Evolutionary conservation across 139 green algal species (phyloP).

Genomic region (Yamagishiella unicocca): DNA sequence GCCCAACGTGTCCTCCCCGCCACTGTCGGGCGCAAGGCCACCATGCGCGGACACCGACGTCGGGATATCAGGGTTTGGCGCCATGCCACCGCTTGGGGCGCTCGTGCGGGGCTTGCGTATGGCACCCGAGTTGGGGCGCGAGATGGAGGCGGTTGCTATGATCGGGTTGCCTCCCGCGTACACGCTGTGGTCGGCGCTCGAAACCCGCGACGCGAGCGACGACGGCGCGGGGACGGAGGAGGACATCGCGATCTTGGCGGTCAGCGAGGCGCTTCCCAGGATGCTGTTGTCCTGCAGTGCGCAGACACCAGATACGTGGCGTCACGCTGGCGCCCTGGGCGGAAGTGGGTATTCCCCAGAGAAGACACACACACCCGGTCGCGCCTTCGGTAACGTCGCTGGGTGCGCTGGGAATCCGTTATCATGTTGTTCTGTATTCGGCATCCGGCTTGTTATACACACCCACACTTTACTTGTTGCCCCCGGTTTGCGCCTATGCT

Average conservation of each 20-base stretch:
- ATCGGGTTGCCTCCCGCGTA: not conserved
- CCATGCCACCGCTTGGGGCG: constrained; percentile 1
- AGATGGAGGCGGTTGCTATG: not conserved
- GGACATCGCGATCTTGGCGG: not conserved
- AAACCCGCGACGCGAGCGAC: not conserved
- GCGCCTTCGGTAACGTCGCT: too few species aligned
- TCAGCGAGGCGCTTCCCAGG: not conserved
- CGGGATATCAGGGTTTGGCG: too few species aligned
- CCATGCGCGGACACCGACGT: too few species aligned
- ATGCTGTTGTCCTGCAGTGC: constrained; percentile 23
- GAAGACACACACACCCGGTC: too few species aligned
- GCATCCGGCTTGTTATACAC: too few species aligned
- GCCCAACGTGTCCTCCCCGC: too few species aligned
- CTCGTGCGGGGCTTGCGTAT: not conserved
- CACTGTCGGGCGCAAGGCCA: too few species aligned
- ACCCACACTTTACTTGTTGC: too few species aligned
- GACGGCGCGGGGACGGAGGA: not conserved
- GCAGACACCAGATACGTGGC: not conserved
- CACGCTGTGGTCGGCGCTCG: not conserved
- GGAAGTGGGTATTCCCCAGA: too few species aligned
- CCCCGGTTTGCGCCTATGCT: too few species aligned
- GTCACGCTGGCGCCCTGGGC: not conserved
- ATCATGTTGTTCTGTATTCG: too few species aligned
- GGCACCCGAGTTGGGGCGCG: not conserved
- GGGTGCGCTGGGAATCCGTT: too few species aligned